Percentiles rank a stretch among this genome's conserved stretches.
Evolutionary conservation across 2,329 filamentous ascomycete species (phyloP).

Genomic region (Trichoderma atrobrunneum): DNA sequence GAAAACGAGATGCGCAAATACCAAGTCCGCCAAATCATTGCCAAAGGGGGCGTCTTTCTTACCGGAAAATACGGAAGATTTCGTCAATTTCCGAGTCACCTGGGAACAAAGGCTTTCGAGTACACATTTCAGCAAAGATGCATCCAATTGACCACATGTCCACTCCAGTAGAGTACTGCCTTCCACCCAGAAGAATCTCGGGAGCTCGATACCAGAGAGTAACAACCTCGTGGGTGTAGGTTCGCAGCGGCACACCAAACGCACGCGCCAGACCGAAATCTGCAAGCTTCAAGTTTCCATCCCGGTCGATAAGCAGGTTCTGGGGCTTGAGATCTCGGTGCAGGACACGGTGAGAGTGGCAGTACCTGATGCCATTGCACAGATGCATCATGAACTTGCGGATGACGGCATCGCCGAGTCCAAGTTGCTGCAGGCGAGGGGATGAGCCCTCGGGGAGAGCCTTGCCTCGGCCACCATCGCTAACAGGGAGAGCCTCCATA

Average conservation of each 20-base stretch:
- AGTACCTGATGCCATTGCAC: slow-evolving; percentile 80
- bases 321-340: slow-evolving; percentile 90
- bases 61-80: slow-evolving; percentile 67
- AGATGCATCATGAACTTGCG: slow-evolving; percentile 93
- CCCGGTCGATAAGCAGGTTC: slow-evolving; percentile 80
- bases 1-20: not conserved
- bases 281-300: slow-evolving; percentile 85
- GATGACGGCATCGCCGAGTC: slow-evolving; percentile 75
- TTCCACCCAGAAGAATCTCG: slow-evolving; percentile 84
- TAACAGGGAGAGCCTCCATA: slow-evolving; percentile 85
- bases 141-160: slow-evolving; percentile 96
- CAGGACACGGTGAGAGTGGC: slow-evolving; percentile 81
- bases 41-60: slow-evolving; percentile 22
- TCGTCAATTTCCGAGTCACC: slow-evolving; percentile 69
- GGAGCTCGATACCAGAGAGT: slow-evolving; percentile 91
- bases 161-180: slow-evolving; percentile 89
- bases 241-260: slow-evolving; percentile 85
- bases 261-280: slow-evolving; percentile 88
- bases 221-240: slow-evolving; percentile 93
- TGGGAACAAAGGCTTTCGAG: slow-evolving; percentile 85
- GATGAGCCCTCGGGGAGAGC: slow-evolving; percentile 75
- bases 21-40: not conserved
- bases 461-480: slow-evolving; percentile 81
- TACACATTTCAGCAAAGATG: slow-evolving; percentile 97
- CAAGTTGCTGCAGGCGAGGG: slow-evolving; percentile 61